These are phyloP conservation scores for Globisporangium orthogonon DNA, from an alignment of 352 stramenopile species.

Conservation along the genomic window DNA sequence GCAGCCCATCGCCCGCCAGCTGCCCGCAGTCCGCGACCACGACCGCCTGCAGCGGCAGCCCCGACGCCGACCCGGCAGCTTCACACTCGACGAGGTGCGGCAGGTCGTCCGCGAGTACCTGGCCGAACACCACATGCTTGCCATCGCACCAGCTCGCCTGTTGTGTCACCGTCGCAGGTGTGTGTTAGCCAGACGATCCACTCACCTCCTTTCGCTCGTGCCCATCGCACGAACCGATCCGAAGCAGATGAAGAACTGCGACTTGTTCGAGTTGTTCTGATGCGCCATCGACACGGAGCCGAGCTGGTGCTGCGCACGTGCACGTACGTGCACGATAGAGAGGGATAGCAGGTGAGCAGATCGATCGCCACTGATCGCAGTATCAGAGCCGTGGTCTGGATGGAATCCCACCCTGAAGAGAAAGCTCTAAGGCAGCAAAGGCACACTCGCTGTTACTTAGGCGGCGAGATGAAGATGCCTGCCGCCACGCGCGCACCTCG, in stretches of 20 bases:
- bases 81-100: conserved; percentile 40
- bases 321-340: not conserved
- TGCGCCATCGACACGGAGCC: conserved; percentile 98
- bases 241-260: conserved; percentile 99
- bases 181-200: too few species aligned
- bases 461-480: not conserved
- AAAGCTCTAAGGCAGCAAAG: conserved; percentile 63
- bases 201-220: too few species aligned
- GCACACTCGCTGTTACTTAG: too few species aligned
- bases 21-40: conserved; percentile 56
- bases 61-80: conserved; percentile 36
- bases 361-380: not conserved
- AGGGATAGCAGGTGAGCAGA: not conserved
- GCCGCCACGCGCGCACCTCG: conserved; percentile 48
- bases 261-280: conserved; percentile 94
- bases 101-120: conserved; percentile 85
- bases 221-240: conserved; percentile 23
- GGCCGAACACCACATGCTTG: conserved; percentile 98
- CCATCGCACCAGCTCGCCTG: conserved; percentile 90
- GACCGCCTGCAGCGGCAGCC: conserved; percentile 38
- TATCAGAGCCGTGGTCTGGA: too few species aligned
- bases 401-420: conserved; percentile 46
- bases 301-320: conserved; percentile 56
- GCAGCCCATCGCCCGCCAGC: conserved; percentile 37
- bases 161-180: not conserved